Percentiles rank a stretch among this genome's conserved stretches.
These are phyloP conservation scores for Hanseniaspora jakobsenii DNA, from an alignment of 805 yeast genomes.

Conservation along the genomic window DNA sequence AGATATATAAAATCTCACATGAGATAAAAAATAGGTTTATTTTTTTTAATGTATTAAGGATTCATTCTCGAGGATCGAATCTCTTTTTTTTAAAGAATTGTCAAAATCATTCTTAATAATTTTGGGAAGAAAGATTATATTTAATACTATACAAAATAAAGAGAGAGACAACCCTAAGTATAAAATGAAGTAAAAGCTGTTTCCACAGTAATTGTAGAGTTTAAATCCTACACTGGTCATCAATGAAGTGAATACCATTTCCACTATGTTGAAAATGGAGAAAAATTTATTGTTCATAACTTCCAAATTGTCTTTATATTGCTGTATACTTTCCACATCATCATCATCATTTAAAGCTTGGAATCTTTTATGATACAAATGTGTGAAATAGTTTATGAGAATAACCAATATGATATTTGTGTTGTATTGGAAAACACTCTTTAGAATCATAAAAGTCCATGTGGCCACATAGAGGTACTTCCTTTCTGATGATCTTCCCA, in stretches of 20 bases:
- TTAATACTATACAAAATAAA: background rate
- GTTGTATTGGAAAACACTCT: conserved; percentile 1
- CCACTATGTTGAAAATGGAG: conserved; percentile 1
- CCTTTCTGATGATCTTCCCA: too few species aligned
- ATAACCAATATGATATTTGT: background rate
- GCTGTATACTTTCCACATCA: too few species aligned
- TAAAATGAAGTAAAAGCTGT: conserved; percentile 16
- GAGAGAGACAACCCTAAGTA: conserved; percentile 6
- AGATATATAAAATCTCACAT: too few species aligned
- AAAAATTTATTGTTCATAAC: conserved; percentile 6
- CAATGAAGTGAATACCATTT: background rate
- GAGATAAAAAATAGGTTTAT: too few species aligned
- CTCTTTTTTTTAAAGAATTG: too few species aligned
- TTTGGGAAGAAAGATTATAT: conserved; percentile 15
- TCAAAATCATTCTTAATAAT: background rate
- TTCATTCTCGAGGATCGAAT: too few species aligned
- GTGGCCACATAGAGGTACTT: background rate
- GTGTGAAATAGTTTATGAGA: background rate
- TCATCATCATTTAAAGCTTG: too few species aligned
- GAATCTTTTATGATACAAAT: too few species aligned
- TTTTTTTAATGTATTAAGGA: too few species aligned
- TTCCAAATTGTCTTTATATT: too few species aligned
- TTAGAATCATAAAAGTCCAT: background rate
- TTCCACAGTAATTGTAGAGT: conserved; percentile 3
- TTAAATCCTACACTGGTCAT: conserved; percentile 1